Evolutionary conservation across 441 rosid genomes (phyloP).

Genomic region (Arabidopsis lyrata): DNA sequence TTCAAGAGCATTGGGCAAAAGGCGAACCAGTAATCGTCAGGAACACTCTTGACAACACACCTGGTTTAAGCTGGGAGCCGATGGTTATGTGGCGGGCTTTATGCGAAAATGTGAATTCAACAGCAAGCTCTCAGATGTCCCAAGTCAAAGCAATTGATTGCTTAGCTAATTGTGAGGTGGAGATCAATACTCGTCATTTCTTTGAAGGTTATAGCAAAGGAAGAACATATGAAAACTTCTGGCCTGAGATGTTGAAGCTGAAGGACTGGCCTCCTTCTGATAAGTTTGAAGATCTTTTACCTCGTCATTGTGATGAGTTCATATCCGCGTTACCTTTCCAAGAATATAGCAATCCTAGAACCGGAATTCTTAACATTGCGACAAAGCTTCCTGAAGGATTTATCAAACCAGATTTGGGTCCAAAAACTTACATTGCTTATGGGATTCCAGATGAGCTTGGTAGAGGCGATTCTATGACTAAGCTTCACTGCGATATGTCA

Average conservation of each 20-base stretch:
- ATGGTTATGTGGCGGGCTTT: conserved; percentile 96
- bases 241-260: conserved; percentile 98
- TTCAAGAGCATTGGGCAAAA: conserved; percentile 75
- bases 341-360: conserved; percentile 79
- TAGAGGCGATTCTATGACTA: conserved; percentile 94
- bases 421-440: conserved; percentile 92
- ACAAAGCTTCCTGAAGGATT: conserved; percentile 66
- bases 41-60: conserved; percentile 57
- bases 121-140: conserved; percentile 59
- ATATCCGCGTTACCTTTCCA: conserved; percentile 85
- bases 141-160: conserved; percentile 86
- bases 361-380: conserved; percentile 86
- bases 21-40: conserved; percentile 87
- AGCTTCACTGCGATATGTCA: conserved; percentile 92
- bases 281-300: conserved; percentile 83
- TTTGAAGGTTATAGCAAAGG: conserved; percentile 84
- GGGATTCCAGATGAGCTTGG: conserved; percentile 79
- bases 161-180: conserved; percentile 81
- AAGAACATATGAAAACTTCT: conserved; percentile 69
- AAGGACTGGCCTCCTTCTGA: conserved; percentile 99
- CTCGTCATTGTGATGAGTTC: conserved; percentile 93
- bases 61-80: conserved; percentile 95
- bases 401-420: conserved; percentile 92
- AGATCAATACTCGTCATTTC: conserved; percentile 66
- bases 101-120: conserved; percentile 59